phyloP scores from a whole-genome alignment of 139 green algal species.

The Ulvella scutata region DNA sequence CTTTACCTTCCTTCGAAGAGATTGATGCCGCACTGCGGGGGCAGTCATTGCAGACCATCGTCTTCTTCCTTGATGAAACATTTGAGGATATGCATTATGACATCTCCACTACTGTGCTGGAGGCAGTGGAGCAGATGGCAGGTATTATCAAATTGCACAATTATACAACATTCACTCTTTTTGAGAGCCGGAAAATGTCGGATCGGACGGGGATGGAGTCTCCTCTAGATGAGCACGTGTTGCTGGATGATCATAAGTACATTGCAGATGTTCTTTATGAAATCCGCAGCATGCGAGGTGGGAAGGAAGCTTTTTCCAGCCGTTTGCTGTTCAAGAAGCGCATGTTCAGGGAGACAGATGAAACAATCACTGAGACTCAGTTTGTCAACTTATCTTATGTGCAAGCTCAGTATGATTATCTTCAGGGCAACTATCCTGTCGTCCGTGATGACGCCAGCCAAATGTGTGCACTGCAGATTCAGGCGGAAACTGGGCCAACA shows the following conservation, averaged over 20 bases:
- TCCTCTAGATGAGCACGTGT: slow-evolving; percentile 58
- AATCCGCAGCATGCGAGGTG: slow-evolving; percentile 23
- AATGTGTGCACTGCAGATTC: slow-evolving; percentile 78
- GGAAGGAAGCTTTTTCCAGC: slow-evolving; percentile 23
- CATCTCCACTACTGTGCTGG: slow-evolving; percentile 66
- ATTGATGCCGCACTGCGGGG: slow-evolving; percentile 63
- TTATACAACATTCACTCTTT: slow-evolving; percentile 91
- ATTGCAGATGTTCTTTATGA: slow-evolving; percentile 70
- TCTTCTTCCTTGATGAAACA: slow-evolving; percentile 93
- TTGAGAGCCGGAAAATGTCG: slow-evolving; percentile 37
- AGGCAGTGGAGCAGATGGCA: slow-evolving; percentile 77
- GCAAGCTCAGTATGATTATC: slow-evolving; percentile 70
- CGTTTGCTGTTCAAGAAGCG: slow-evolving; percentile 94
- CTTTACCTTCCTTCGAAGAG: slow-evolving; percentile 70
- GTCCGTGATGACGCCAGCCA: slow-evolving; percentile 84
- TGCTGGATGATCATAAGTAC: slow-evolving; percentile 86
- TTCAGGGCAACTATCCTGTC: slow-evolving; percentile 90
- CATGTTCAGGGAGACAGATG: slow-evolving; percentile 92
- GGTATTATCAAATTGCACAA: slow-evolving; percentile 74
- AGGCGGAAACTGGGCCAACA: slow-evolving; percentile 43
- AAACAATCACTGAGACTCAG: slow-evolving; percentile 81
- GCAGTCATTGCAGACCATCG: slow-evolving; percentile 51
- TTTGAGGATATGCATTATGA: slow-evolving; percentile 91
- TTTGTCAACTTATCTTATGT: slow-evolving; percentile 94
- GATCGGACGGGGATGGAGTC: slow-evolving; percentile 4